Evolutionary conservation across 1,284 basidiomycete species (phyloP), one percentile per base, ranked within the genome.

Genomic region (Clitocybe nebularis): DNA sequence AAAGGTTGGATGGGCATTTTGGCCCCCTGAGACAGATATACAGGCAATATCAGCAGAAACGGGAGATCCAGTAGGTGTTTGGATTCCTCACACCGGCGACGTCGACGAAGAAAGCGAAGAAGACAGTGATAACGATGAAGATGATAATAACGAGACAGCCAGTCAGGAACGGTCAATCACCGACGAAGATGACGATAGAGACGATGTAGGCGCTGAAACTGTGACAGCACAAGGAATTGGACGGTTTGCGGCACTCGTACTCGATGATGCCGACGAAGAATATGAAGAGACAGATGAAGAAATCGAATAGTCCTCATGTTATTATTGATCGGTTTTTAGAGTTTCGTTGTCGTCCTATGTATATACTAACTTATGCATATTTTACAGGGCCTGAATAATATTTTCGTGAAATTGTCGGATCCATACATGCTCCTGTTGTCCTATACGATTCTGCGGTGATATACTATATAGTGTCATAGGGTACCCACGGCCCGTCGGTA

Each of bases 1-100:
- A 11, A 72, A 72, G 51, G 72, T 93, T 40, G 71, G 72, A 29
- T 95, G 92, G 92, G 85, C 80, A 14, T 94, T 93, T 63, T 87
- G 84, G 79, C 88, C 89, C 4, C 82, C 80, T 11, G 73, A 59
- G 5, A 71, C 66, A 1, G 61, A 69, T 20, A 43, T 56, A 5
- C 50, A 50, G 5, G 48, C 47, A 22, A 54, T 68, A 24, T 43
- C 48, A 13, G 49, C 48, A 32, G 48, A 45, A 34, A 53, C 52
- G 22, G 48, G 42, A 11, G 26, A 21, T 16, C 63, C 55, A 11
- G 46, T 55, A 20, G 74, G 87, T 3, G 77, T 88, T 48, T 87
- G 81, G 82, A 68, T 86, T 37, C 67, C 67, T 23, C 54, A 55
- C 37, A 54, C 57, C 4, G 54, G 58, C 26, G 45, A 25, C 14